phyloP scores from a whole-genome alignment of 306 rosid species.

The Mimosa bimucronata region DNA sequence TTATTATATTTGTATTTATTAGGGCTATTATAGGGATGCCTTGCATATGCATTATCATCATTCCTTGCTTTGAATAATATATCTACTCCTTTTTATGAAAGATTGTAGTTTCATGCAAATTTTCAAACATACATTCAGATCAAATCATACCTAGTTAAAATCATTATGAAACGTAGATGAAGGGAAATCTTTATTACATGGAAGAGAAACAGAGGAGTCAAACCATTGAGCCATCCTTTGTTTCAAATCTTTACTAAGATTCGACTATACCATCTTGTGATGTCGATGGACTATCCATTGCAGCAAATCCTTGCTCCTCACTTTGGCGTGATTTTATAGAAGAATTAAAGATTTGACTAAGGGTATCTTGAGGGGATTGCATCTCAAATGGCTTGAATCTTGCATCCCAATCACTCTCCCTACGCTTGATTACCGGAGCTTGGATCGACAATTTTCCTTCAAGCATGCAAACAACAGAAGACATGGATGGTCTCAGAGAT shows the following conservation, averaged over 20 bases:
- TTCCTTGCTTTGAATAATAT: no score
- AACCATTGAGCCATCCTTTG: background rate
- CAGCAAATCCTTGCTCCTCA: background rate
- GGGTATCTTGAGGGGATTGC: background rate
- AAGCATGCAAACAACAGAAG: no score
- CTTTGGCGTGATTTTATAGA: background rate
- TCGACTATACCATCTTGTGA: background rate
- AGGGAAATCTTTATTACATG: background rate
- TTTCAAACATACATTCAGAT: no score
- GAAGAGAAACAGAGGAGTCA: background rate
- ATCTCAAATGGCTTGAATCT: background rate
- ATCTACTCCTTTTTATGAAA: no score
- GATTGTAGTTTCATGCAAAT: background rate
- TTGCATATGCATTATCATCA: no score
- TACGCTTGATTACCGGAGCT: no score
- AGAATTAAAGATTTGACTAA: background rate
- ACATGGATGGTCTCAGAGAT: no score
- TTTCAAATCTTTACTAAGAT: background rate
- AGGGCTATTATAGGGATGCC: no score
- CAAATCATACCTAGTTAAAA: background rate
- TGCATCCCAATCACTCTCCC: no score
- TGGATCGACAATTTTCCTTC: no score
- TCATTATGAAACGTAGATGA: background rate
- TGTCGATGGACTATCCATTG: background rate
- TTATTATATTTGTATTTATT: no score